Evolutionary conservation across 192 early-diverging fungal species (phyloP).

Genomic region (Phlyctochytrium bullatum): DNA sequence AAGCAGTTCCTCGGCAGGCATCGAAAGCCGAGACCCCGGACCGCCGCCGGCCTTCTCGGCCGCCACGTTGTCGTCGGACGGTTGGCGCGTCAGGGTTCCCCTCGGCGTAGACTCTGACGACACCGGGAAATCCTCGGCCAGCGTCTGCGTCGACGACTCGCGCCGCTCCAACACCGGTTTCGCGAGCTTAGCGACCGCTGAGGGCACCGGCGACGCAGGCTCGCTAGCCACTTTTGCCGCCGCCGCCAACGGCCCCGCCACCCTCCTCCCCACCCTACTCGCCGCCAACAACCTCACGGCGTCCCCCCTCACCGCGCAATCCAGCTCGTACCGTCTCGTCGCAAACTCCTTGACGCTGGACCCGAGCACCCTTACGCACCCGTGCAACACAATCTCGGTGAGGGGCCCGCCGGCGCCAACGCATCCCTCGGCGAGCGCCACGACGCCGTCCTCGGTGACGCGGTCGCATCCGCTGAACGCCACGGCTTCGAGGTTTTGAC

Average conservation of each 20-base stretch:
- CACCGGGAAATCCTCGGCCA: neutral
- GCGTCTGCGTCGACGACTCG: neutral
- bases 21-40: neutral
- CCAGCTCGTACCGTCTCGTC: conserved; percentile 2
- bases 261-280: neutral
- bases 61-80: neutral
- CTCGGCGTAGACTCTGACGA: too few species aligned
- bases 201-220: neutral
- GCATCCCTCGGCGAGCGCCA: neutral
- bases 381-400: neutral
- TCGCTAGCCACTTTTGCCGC: neutral
- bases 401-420: too few species aligned
- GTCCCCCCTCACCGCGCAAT: neutral
- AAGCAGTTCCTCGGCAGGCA: neutral
- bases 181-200: neutral
- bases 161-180: too few species aligned
- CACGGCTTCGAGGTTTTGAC: neutral
- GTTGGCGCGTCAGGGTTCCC: too few species aligned
- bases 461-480: neutral
- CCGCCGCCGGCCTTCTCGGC: neutral
- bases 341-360: neutral
- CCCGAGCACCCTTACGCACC: neutral
- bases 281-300: neutral
- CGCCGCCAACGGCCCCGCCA: neutral
- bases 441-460: neutral